Evolutionary conservation across 139 green algal species (phyloP).

Genomic region (Bryopsis sp.): DNA sequence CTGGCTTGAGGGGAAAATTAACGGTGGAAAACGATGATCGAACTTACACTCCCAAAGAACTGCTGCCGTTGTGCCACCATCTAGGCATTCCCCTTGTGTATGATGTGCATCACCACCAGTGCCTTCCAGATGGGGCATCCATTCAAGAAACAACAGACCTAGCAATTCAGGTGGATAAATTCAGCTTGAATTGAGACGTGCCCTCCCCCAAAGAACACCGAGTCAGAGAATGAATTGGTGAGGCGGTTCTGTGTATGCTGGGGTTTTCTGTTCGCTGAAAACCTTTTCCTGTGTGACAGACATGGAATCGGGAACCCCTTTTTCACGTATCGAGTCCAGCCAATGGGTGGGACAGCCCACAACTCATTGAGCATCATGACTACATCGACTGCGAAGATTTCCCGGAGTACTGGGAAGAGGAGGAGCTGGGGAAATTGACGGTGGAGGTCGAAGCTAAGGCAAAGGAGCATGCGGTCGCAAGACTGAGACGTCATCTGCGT

Average conservation of each 20-base stretch:
- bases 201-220: too few relatives aligned
- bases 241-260: too few relatives aligned
- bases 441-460: background rate
- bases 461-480: background rate
- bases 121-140: background rate
- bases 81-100: background rate
- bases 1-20: background rate
- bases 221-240: too few relatives aligned
- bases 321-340: background rate
- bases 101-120: conserved; percentile 1
- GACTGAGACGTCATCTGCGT: too few relatives aligned
- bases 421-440: background rate
- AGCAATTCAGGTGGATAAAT: background rate
- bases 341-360: background rate
- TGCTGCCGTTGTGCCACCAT: background rate
- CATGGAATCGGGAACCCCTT: background rate
- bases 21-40: background rate
- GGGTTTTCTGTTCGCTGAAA: too few relatives aligned
- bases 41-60: background rate
- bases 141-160: background rate
- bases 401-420: background rate
- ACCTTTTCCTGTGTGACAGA: too few relatives aligned
- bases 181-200: too few relatives aligned
- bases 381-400: background rate
- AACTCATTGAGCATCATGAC: background rate